Percentiles rank a stretch among this genome's conserved stretches.
These are phyloP conservation scores for Pseudogymnoascus sp. DNA, from an alignment of 2,329 filamentous ascomycete genomes.

Conservation along the genomic window DNA sequence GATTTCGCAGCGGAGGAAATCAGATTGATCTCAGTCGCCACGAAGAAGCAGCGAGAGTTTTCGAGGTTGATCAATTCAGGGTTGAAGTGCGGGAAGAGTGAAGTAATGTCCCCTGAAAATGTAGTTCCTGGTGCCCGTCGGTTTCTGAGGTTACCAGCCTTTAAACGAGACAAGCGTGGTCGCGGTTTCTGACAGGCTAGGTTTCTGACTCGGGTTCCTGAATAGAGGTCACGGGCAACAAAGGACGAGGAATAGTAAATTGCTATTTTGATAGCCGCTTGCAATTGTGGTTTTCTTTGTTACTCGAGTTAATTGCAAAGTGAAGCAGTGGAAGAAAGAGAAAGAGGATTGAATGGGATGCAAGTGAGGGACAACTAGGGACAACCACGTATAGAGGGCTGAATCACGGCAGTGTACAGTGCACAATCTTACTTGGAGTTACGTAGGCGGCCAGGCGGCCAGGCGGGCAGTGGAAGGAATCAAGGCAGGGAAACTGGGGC, in stretches of 20 bases:
- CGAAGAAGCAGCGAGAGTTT: background rate
- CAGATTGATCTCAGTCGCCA: background rate
- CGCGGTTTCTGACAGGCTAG: slow-evolving; percentile 3
- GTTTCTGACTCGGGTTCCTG: slow-evolving; percentile 5
- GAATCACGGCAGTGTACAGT: background rate
- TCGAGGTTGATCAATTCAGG: slow-evolving; percentile 4
- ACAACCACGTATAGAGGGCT: background rate
- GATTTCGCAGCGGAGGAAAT: background rate
- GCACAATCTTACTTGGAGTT: background rate
- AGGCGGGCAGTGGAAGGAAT: background rate
- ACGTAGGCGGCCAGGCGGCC: background rate
- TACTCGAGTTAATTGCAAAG: background rate
- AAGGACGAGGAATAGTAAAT: background rate
- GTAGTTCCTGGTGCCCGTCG: slow-evolving; percentile 6
- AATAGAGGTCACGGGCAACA: background rate
- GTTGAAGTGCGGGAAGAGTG: slow-evolving; percentile 1
- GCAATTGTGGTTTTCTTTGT: background rate
- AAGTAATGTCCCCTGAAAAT: slow-evolving; percentile 7
- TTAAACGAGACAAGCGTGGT: slow-evolving; percentile 11
- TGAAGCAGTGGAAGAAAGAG: background rate
- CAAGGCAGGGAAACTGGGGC: slow-evolving; percentile 4
- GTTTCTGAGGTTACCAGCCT: slow-evolving; percentile 10
- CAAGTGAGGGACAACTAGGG: background rate
- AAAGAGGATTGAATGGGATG: background rate
- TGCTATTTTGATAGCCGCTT: background rate